phyloP scores from a whole-genome alignment of 768 basidiomycete genomes.

The Ramaria sp. region DNA sequence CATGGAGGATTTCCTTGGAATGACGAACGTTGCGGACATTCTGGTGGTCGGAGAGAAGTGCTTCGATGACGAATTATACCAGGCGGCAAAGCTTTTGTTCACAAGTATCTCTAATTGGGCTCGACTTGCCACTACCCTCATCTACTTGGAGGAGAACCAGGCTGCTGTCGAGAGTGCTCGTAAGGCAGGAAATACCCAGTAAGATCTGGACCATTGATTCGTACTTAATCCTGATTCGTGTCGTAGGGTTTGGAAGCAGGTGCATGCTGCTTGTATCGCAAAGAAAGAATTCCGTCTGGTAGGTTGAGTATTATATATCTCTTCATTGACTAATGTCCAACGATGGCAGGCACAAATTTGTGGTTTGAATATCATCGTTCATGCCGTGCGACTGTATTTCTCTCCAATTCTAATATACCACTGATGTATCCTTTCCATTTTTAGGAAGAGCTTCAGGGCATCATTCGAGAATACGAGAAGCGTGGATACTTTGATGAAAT shows the following conservation, averaged over 20 bases:
- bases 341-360: slow-evolving; percentile 81
- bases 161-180: slow-evolving; percentile 98
- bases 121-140: slow-evolving; percentile 91
- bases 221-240: slow-evolving; percentile 10
- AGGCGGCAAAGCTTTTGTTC: slow-evolving; percentile 93
- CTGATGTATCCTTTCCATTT: slow-evolving; percentile 3
- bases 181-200: slow-evolving; percentile 99
- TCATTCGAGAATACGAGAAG: slow-evolving; percentile 79
- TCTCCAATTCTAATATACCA: not conserved
- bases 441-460: slow-evolving; percentile 65
- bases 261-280: slow-evolving; percentile 96
- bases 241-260: slow-evolving; percentile 96
- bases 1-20: slow-evolving; percentile 97
- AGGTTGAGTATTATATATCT: not conserved
- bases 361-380: slow-evolving; percentile 95
- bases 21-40: slow-evolving; percentile 98
- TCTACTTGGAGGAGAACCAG: slow-evolving; percentile 97
- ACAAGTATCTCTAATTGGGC: slow-evolving; percentile 99
- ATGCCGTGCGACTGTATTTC: slow-evolving; percentile 37
- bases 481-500: slow-evolving; percentile 93
- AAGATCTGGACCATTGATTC: slow-evolving; percentile 16
- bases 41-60: slow-evolving; percentile 98
- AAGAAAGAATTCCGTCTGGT: slow-evolving; percentile 92
- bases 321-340: not conserved
- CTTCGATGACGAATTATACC: slow-evolving; percentile 96